Base-by-base conservation (phyloP, 208 protist species). In the Wallacemonas sp. region DNA sequence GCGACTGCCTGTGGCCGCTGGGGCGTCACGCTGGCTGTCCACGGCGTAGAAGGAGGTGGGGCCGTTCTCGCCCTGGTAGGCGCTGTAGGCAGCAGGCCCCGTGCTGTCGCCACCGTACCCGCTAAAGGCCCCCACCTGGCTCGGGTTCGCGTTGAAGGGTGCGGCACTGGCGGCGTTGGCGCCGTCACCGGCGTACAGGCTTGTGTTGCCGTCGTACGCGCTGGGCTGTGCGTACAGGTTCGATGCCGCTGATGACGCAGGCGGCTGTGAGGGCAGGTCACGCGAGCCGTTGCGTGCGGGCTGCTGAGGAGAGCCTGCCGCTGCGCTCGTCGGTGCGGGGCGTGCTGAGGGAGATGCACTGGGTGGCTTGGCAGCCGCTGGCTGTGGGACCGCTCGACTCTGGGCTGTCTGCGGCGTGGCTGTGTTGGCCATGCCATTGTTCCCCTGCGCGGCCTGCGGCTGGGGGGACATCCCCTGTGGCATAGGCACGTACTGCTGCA, bases 171-270 rank as follows among this genome's bases (percentile, higher is more conserved):
- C 8, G 36, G 41, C 60, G 44, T 62, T 67, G 52, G 41, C 39
- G 60, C 50, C 67, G 37, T 17, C 45, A 50, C 15, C 36, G 41
- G 29, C 17, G 57, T 70, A 70, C 10, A 70, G 45, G 46, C 58
- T 69, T 10, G 45, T 33, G 41, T 27, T 65, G 24, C 17, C 42
- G 3, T 42, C 60, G 68, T 74, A 68, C 26, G 62, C n/a, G 3
- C 41, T 46, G 19, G 41, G 41, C 6, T 6, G 41, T 0, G 41
- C 41, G 41, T 46, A 46, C 10, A 46, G 41, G 41, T 46, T 46
- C 6, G n/a, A n/a, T n/a, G n/a, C n/a, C n/a, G n/a, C n/a, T n/a
- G 46, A 66, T 46, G 34, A 46, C 0, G 0, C 19, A 9, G 29
- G 45, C 0, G 29, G 5, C 39, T 42, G 26, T 17, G 63, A 69